Conservation (phyloP, 176 grass and related monocot genomes). For the Paspalum notatum region DNA sequence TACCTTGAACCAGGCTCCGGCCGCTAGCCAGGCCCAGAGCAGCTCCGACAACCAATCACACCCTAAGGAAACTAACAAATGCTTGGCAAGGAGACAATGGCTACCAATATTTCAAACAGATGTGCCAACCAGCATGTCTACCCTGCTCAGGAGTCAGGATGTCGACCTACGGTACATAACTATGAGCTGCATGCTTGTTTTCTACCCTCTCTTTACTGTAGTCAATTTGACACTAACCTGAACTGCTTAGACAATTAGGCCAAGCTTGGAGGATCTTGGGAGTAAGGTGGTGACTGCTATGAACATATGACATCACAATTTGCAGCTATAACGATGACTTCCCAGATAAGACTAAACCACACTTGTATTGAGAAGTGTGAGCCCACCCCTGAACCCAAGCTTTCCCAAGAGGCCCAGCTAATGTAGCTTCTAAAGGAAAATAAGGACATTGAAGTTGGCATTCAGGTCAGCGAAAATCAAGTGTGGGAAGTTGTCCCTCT, state of each 20-base stretch:
- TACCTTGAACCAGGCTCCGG: too few species aligned
- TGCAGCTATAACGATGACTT: background rate
- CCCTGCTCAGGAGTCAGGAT: background rate
- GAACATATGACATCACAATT: constrained; percentile 1
- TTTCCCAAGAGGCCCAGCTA: constrained; percentile 1
- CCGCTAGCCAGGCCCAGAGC: too few species aligned
- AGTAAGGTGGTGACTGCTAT: background rate
- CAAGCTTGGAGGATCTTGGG: background rate
- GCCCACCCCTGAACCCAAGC: background rate
- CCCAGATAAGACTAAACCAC: background rate
- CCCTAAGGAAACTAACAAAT: constrained; percentile 16
- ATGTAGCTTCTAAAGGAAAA: constrained; percentile 29
- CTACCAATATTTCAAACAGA: constrained; percentile 16
- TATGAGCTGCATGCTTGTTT: background rate
- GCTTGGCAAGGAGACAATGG: background rate
- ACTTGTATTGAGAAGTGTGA: background rate
- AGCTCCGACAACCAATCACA: too few species aligned
- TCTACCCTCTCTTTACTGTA: background rate
- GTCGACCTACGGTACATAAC: background rate
- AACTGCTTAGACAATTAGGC: constrained; percentile 14
- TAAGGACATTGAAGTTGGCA: constrained; percentile 10
- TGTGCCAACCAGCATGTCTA: constrained; percentile 29
- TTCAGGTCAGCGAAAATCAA: constrained; percentile 16
- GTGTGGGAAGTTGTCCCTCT: constrained; percentile 33
- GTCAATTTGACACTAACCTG: constrained; percentile 15